Conservation (phyloP, 345 rosid species). For the Lumnitzera littorea region DNA sequence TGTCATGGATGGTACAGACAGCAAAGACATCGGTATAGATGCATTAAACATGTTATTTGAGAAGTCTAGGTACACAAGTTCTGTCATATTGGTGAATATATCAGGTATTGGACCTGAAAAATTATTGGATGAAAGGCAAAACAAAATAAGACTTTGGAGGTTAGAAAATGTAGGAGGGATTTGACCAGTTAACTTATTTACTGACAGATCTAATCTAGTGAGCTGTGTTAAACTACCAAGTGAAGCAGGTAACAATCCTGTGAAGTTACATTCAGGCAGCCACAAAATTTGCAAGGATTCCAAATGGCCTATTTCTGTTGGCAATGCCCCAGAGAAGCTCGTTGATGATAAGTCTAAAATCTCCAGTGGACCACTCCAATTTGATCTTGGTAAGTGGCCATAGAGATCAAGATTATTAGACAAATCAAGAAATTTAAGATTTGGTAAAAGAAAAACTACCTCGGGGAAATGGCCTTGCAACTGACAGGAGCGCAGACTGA, state of each 20-base stretch:
- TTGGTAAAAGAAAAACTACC: neutral
- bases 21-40: slow-evolving; percentile 15
- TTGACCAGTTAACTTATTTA: neutral
- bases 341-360: neutral
- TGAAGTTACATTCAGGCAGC: neutral
- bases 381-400: slow-evolving; percentile 7
- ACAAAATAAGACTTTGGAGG: neutral
- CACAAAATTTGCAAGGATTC: slow-evolving; percentile 1
- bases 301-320: slow-evolving; percentile 12
- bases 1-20: slow-evolving; percentile 11
- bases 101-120: slow-evolving; percentile 1
- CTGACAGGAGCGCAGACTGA: neutral
- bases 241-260: slow-evolving; percentile 22
- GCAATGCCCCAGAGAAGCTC: slow-evolving; percentile 12
- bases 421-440: neutral
- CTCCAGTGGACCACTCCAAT: slow-evolving; percentile 3
- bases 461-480: neutral
- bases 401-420: neutral
- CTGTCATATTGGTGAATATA: neutral
- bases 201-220: neutral
- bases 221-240: slow-evolving; percentile 19
- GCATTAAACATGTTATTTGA: slow-evolving; percentile 9
- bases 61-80: slow-evolving; percentile 5
- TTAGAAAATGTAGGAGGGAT: neutral
- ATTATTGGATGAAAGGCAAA: neutral